Conservation (phyloP, 208 protist genomes). For the Acanthamoeba castellanii region DNA sequence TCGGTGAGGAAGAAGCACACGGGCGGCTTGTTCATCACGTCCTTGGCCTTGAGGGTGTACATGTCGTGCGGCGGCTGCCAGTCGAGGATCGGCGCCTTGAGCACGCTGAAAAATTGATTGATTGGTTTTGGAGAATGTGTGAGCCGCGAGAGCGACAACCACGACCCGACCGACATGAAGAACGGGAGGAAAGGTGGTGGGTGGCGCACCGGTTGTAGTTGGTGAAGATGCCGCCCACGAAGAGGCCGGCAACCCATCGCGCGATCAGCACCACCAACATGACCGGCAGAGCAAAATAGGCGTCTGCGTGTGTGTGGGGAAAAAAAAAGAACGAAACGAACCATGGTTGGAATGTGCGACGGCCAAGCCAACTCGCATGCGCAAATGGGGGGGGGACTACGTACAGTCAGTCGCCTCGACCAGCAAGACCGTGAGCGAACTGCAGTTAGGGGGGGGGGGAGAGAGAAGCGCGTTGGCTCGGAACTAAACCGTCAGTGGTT, state of each 20-base stretch:
- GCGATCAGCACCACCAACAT: conserved; percentile 26
- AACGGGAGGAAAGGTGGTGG: not conserved
- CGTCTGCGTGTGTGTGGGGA: not conserved
- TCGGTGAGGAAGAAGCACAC: conserved; percentile 50
- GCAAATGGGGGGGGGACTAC: too few relatives aligned
- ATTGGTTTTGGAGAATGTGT: not conserved
- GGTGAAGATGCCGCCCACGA: conserved; percentile 22
- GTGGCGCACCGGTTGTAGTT: conserved; percentile 11
- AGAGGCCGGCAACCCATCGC: conserved; percentile 3
- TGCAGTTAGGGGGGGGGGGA: not conserved
- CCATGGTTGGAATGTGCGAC: not conserved
- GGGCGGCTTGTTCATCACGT: conserved; percentile 60
- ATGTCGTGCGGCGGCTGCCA: conserved; percentile 1
- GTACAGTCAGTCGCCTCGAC: conserved; percentile 20
- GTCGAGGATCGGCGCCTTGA: not conserved
- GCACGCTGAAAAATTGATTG: not conserved
- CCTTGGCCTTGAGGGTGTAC: conserved; percentile 12
- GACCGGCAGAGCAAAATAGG: not conserved
- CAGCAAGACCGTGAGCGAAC: not conserved
- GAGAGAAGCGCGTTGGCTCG: too few relatives aligned
- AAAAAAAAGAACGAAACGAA: not conserved
- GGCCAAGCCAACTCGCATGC: too few relatives aligned
- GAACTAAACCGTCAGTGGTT: not conserved
- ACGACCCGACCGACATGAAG: not conserved
- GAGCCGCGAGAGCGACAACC: too few relatives aligned